A percentile compares a stretch with the other conserved stretches of the same genome.
Conservation (phyloP, 164 flowering plant genomes). For the Amborella trichopoda region DNA sequence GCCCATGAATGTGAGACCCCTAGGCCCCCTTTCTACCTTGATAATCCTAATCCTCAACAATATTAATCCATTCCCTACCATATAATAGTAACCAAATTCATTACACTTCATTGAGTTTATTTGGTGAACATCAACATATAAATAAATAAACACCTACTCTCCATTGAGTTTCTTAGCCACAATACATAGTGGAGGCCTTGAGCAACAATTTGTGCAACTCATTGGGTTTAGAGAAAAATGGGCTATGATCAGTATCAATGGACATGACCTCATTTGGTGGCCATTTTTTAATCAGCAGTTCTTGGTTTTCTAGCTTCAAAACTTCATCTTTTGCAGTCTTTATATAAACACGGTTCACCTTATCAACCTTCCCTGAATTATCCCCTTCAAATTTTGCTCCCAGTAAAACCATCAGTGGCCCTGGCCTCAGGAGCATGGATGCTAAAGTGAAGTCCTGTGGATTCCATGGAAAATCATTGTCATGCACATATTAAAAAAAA, state of each 20-base stretch:
- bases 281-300: not conserved
- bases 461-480: no score
- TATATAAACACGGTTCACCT: not conserved
- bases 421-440: not conserved
- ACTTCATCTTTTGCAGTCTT: not conserved
- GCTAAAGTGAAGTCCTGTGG: not conserved
- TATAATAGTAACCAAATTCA: no score
- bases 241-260: not conserved
- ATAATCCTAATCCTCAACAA: no score
- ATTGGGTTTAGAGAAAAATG: not conserved
- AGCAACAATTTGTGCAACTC: not conserved
- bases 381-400: not conserved
- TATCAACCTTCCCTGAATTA: not conserved
- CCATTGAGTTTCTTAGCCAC: no score
- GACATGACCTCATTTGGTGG: not conserved
- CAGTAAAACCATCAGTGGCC: not conserved
- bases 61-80: no score
- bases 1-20: no score
- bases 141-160: no score
- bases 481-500: no score
- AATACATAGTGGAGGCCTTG: no score
- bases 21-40: no score
- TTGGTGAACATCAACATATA: no score
- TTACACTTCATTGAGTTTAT: no score
- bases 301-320: not conserved